Evolutionary conservation across 192 early-diverging fungal genomes (phyloP).

Genomic region (Gaertneriomyces semiglobifer): DNA sequence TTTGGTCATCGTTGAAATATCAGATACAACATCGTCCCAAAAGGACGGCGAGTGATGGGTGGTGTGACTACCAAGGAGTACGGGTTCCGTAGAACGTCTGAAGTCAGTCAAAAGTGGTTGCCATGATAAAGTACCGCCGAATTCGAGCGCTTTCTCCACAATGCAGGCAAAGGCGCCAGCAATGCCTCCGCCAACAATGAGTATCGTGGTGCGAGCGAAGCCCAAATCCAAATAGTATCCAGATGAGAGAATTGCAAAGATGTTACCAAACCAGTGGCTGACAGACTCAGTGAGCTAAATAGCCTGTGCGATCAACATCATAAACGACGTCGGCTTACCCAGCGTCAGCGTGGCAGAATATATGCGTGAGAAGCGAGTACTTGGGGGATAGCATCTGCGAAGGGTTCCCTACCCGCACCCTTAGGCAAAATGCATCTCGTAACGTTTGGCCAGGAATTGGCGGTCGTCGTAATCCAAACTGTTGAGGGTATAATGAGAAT

Average conservation of each 20-base stretch:
- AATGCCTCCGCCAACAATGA: constrained; percentile 2
- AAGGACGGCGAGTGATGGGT: background rate
- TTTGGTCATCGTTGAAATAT: background rate
- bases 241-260: constrained; percentile 1
- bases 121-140: no score
- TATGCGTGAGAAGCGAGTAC: background rate
- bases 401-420: background rate
- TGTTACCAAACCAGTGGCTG: constrained; percentile 13
- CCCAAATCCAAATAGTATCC: constrained; percentile 1
- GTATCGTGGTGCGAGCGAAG: background rate
- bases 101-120: no score
- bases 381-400: background rate
- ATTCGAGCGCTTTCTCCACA: background rate
- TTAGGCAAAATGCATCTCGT: background rate
- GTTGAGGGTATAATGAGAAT: background rate
- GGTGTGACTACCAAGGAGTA: no score
- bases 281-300: background rate
- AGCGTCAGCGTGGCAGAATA: constrained; percentile 2
- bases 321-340: background rate
- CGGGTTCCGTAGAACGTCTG: no score
- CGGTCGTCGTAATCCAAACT: background rate
- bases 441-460: background rate
- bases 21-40: background rate
- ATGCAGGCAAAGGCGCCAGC: background rate
- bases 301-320: background rate